These are phyloP conservation scores for Epichloe gansuensis DNA, from an alignment of 2,329 filamentous ascomycete species.

Conservation along the genomic window DNA sequence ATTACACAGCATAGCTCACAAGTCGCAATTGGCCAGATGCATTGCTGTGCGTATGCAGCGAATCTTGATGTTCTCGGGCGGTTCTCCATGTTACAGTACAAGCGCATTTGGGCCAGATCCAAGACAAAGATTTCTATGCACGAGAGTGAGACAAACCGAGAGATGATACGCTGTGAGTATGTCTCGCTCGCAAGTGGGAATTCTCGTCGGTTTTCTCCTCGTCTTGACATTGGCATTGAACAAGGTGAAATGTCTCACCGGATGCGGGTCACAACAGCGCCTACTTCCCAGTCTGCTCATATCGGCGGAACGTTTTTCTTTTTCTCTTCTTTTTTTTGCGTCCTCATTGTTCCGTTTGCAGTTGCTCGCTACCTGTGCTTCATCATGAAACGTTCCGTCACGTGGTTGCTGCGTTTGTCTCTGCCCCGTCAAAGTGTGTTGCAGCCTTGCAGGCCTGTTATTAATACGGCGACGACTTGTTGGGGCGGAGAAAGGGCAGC, in stretches of 20 bases:
- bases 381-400: not conserved
- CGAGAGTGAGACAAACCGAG: not conserved
- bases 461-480: no score
- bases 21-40: not conserved
- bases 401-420: not conserved
- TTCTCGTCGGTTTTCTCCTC: not conserved
- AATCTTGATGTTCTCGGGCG: not conserved
- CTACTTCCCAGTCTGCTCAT: not conserved
- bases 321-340: not conserved
- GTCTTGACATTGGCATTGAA: not conserved
- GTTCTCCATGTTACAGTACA: not conserved
- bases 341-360: not conserved
- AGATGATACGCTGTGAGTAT: not conserved
- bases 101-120: not conserved
- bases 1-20: not conserved
- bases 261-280: conserved; percentile 1
- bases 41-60: not conserved
- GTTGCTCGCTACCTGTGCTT: not conserved
- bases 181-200: not conserved
- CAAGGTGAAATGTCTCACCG: not conserved
- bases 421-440: not conserved
- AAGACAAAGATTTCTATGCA: not conserved
- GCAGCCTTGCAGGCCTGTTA: no score
- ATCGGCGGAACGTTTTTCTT: not conserved
- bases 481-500: no score